A percentile compares a stretch with the other conserved stretches of the same genome.
Evolutionary conservation across 2,329 filamentous ascomycete genomes (phyloP).

Genomic region (Annulohypoxylon truncatum): DNA sequence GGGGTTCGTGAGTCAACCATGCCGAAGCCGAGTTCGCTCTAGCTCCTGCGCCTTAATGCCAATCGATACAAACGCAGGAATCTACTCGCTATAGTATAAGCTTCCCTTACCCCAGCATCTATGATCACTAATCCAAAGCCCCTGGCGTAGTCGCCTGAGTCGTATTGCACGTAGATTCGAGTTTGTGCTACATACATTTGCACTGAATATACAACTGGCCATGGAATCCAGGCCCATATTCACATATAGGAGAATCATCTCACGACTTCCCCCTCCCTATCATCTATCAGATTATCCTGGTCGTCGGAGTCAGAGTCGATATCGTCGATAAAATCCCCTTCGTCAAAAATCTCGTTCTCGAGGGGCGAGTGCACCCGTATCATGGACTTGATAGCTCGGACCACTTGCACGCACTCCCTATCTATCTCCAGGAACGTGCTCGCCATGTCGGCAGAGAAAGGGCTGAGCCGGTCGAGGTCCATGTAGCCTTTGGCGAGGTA

Average conservation of each 20-base stretch:
- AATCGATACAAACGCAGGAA: background rate
- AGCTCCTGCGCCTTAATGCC: background rate
- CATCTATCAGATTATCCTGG: background rate
- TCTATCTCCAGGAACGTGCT: slow-evolving; percentile 54
- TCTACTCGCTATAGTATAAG: background rate
- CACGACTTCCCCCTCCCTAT: background rate
- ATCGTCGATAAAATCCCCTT: slow-evolving; percentile 28
- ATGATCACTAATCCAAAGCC: background rate
- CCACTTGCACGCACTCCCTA: slow-evolving; percentile 50
- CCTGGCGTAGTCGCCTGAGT: background rate
- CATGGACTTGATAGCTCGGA: slow-evolving; percentile 50
- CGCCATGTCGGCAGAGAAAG: slow-evolving; percentile 62
- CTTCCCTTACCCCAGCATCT: background rate
- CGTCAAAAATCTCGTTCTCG: slow-evolving; percentile 45
- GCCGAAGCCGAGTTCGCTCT: slow-evolving; percentile 1
- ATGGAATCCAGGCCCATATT: background rate
- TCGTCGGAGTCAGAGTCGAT: slow-evolving; percentile 8
- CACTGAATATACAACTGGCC: slow-evolving; percentile 15
- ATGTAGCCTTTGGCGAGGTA: slow-evolving; percentile 63
- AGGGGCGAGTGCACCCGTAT: slow-evolving; percentile 43
- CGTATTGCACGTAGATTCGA: slow-evolving; percentile 16
- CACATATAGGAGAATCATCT: slow-evolving; percentile 4
- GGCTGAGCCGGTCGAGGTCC: slow-evolving; percentile 59
- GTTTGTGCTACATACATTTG: slow-evolving; percentile 18
- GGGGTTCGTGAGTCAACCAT: background rate